Evolutionary conservation across 2,329 filamentous ascomycete genomes (phyloP), one percentile per base, ranked within the genome.

Genomic region (Pseudocercospora eumusae): DNA sequence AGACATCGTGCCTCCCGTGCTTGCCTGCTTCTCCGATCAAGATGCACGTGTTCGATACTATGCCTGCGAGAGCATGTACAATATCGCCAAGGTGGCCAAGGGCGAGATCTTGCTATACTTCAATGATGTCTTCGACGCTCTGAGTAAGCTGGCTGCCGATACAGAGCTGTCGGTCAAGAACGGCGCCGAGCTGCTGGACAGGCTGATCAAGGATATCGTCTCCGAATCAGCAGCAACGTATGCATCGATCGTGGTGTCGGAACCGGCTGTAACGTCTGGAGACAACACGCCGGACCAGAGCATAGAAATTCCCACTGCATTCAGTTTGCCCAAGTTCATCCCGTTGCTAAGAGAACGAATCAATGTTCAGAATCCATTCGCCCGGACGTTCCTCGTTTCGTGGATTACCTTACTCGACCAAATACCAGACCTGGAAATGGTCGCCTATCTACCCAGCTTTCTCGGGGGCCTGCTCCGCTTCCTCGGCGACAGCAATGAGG

Each of bases 11-110:
- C 93, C 93, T 50, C 96, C 96, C 2, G 95, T 99, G 4, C 84
- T 99, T 50, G 95, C 95, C 57, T 99, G 96, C 81, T 99, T 99
- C 78, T 91, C 91, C 61, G 96, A 99, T 70, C 95, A 98, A 80
- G 95, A 99, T 88, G 93, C 95, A 27, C 86, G 95, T 62, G 95
- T 98, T 31, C 86, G 95, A 67, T 99, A 99, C 77, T 99, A 99
- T 79, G 95, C 95, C 23, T 99, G 95, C 79, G 95, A 99, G 81
- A 96, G 93, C 77, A 99, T 99, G 95, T 99, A 99, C 80, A 99
- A 99, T 78, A 99, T 99, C 74, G 93, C 95, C 73, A 99, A 99
- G 79, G 95, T 99, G 53, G 95, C 93, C 64, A 99, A 99, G 78
- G 95, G 96, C 40, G 95, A 99, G 78, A 95, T 99, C 20, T 79